Evolutionary conservation across 176 grass and related monocot species (phyloP).

Genomic region (Thalia dealbata): DNA sequence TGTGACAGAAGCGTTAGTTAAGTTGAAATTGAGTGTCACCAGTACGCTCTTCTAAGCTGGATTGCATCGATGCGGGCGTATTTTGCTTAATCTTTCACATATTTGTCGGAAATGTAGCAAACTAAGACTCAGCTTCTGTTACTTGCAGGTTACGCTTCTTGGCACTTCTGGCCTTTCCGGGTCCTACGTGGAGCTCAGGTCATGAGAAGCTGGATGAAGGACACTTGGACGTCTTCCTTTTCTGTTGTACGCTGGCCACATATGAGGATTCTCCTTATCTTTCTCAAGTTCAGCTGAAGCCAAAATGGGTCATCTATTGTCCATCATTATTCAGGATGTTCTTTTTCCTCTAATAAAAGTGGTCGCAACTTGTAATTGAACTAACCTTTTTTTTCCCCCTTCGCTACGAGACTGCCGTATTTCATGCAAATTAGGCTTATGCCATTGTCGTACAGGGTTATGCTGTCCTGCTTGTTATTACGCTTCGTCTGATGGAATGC

Average conservation of each 20-base stretch:
- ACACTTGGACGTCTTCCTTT: background rate
- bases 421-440: background rate
- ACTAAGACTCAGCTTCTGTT: background rate
- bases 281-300: background rate
- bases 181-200: slow-evolving; percentile 82
- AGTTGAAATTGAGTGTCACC: background rate
- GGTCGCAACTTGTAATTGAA: background rate
- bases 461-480: too few relatives aligned
- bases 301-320: background rate
- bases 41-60: background rate
- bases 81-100: background rate
- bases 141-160: slow-evolving; percentile 63
- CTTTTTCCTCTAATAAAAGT: background rate
- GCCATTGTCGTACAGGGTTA: too few relatives aligned
- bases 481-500: too few relatives aligned
- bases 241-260: background rate
- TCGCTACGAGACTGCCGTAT: background rate
- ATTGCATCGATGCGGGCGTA: background rate
- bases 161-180: slow-evolving; percentile 94
- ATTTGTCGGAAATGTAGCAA: background rate
- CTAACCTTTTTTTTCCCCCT: too few relatives aligned
- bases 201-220: slow-evolving; percentile 21
- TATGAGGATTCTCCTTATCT: background rate
- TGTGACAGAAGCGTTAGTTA: background rate
- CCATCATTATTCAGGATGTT: too few relatives aligned